Base-by-base conservation (phyloP, 371 early-diverging fungal genomes). In the Rhizopus microsporus region DNA sequence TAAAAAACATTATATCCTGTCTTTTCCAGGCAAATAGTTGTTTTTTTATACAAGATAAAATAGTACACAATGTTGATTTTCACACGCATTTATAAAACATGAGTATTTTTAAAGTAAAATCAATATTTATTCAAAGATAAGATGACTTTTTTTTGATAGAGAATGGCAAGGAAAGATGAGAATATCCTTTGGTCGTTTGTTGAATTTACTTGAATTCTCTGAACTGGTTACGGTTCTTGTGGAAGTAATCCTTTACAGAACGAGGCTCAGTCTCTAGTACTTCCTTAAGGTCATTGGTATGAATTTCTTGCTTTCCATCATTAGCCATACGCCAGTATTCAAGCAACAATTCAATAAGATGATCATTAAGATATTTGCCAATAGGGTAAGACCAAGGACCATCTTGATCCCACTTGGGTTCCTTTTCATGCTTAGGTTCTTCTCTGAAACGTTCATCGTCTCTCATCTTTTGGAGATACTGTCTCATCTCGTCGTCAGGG, bases 191-290 rank as follows among this genome's bases (percentile, higher is more conserved):
- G 2, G 23, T 0, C 2, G 23, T 23, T 23, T 23, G 23, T 23
- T 23, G 23, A 23, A 0, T 60, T 68, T 63, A 68, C 56, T 63
- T 68, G 48, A 73, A 68, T 5, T 56, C 59, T n/a, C 55, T 69
- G 63, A 77, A 74, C 13, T 72, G 53, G 2, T 74, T 67, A 17
- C 74, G 74, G 55, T 77, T 77, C 45, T 53, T 60, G 44, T 72
- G 44, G 32, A 74, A 70, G 48, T 69, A 77, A 4, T 69, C 40
- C 33, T 60, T 60, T 43, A 77, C 23, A 13, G 42, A 57, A 3
- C 60, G 63, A 44, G 78, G 74, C 8, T 74, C 49, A 33, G 62
- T 62, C 3, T 66, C 57, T 51, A 77, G 62, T 16, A 62, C 31
- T 17, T 70, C 44, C 43, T 65, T 48, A 15, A 77, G 60, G 30